These are phyloP conservation scores for Fusarium scirpi DNA, from an alignment of 2,329 filamentous ascomycete genomes.

Conservation along the genomic window DNA sequence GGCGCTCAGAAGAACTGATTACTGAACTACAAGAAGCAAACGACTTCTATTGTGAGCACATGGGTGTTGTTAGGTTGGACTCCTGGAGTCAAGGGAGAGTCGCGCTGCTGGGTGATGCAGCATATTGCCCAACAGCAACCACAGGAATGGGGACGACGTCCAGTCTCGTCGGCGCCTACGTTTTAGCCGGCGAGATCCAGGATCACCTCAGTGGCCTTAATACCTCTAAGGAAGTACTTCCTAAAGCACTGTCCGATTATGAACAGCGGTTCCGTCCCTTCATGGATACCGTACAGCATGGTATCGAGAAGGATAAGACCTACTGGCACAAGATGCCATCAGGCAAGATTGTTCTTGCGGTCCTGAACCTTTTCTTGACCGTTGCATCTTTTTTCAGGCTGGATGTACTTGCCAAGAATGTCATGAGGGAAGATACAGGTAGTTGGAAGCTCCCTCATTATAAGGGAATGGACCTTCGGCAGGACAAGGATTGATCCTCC, in stretches of 20 bases:
- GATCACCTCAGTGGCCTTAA: background rate
- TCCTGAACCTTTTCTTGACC: background rate
- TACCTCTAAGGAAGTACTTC: background rate
- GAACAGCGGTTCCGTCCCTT: background rate
- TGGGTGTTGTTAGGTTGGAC: conserved; percentile 42
- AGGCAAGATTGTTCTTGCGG: background rate
- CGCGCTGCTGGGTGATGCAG: conserved; percentile 67
- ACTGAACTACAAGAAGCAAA: conserved; percentile 40
- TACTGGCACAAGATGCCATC: background rate
- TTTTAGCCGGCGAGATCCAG: conserved; percentile 64
- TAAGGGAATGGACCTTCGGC: background rate
- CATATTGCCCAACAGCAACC: conserved; percentile 61
- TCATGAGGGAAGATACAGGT: background rate
- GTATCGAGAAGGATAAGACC: conserved; percentile 2
- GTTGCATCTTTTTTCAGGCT: background rate
- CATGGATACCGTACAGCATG: background rate
- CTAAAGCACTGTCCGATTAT: background rate
- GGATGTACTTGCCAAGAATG: background rate
- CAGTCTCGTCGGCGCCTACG: conserved; percentile 64
- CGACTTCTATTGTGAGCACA: conserved; percentile 58
- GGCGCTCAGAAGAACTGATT: background rate
- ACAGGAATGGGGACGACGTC: conserved; percentile 63
- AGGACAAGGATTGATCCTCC: background rate
- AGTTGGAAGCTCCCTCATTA: background rate
- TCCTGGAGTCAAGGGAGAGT: conserved; percentile 61